These are phyloP conservation scores for Geranium incanum DNA, from an alignment of 441 rosid species.

Conservation along the genomic window DNA sequence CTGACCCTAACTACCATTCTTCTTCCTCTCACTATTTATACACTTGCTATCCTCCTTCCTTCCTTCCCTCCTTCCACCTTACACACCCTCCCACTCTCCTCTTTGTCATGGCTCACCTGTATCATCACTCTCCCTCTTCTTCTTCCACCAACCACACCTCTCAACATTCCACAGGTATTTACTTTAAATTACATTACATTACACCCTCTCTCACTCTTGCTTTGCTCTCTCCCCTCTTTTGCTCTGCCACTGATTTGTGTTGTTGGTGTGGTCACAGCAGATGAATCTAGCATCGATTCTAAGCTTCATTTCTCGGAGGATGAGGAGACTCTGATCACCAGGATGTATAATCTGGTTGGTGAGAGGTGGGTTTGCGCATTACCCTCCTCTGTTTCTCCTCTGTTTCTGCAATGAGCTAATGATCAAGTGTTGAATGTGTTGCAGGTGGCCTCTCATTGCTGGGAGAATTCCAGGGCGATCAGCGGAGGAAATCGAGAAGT, in stretches of 20 bases:
- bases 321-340: conserved; percentile 45
- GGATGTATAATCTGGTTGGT: conserved; percentile 54
- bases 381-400: neutral
- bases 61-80: conserved; percentile 6
- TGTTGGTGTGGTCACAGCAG: conserved; percentile 25
- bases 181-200: no score
- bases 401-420: neutral
- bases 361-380: conserved; percentile 55
- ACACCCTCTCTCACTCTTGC: neutral
- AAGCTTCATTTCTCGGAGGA: conserved; percentile 51
- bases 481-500: conserved; percentile 46
- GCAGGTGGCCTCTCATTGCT: conserved; percentile 47
- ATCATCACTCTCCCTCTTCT: conserved; percentile 23
- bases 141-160: conserved; percentile 19
- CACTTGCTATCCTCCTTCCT: conserved; percentile 14
- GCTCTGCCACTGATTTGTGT: neutral
- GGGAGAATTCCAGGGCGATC: conserved; percentile 53
- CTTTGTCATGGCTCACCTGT: conserved; percentile 34
- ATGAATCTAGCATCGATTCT: conserved; percentile 30
- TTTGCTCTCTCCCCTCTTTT: neutral
- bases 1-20: conserved; percentile 41
- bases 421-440: neutral
- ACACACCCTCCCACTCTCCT: neutral
- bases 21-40: conserved; percentile 26
- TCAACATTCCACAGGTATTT: conserved; percentile 42